Base-by-base conservation (phyloP, 495 filamentous ascomycete genomes). In the Polyplosphaeria fusca region DNA sequence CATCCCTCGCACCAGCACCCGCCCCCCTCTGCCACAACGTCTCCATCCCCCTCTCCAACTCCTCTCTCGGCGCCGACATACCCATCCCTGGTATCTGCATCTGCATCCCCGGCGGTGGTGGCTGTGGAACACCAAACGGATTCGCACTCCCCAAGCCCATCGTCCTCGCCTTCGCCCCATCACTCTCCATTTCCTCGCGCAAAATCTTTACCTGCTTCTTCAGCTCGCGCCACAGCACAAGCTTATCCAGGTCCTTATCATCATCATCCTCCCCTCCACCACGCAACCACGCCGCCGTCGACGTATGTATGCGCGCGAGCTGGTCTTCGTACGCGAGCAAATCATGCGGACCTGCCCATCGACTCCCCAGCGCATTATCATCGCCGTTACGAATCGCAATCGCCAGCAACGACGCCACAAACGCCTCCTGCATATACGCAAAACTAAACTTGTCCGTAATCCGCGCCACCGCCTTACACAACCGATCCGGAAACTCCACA, bases 341-440 rank as follows among this genome's bases (percentile, higher is more conserved):
- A 40, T 62, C 58, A 42, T 66, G 37, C 12, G 65, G 68, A 24
- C 66, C 67, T 24, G 62, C 40, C 22, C 60, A 71, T 18, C 51
- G n/a, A 2, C 52, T 32, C 27, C 61, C 63, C 7, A 56, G 32
- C 11, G 37, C 14, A 5, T n/a, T 13, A 9, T 52, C 12, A 18
- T 44, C 35, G n/a, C n/a, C n/a, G 5, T 20, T 18, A 5, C 59
- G 57, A 19, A 50, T 45, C 0, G 71, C 71, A 46, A 74, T 68
- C 24, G 64, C 65, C 18, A 74, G 58, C 40, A 74, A 51, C 35
- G 64, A 51, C 11, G 68, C 68, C 2, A 74, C 60, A 42, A 73
- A 71, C 7, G 69, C 70, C 42, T 74, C 71, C 52, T 74, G 70
- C 63, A 74, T 62, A 41, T 71, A 74, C 14, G 71, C 71, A 57